These are phyloP conservation scores for Apocynum venetum DNA, from an alignment of 257 asterid genomes.

Conservation along the genomic window DNA sequence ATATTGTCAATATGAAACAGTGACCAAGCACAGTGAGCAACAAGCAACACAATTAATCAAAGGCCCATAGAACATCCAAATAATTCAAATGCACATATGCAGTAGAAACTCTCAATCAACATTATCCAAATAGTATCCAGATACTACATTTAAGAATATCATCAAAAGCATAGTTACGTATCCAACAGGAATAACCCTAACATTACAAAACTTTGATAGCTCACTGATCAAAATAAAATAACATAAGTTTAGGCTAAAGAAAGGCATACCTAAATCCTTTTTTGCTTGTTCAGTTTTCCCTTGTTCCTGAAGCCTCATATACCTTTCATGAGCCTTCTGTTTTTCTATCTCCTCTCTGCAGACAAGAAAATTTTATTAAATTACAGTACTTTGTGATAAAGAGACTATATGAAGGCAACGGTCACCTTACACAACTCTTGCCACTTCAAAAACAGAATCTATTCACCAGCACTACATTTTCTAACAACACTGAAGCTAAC, in stretches of 20 bases:
- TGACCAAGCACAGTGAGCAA: neutral
- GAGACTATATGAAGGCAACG: neutral
- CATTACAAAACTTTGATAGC: neutral
- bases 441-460: neutral
- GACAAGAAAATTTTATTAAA: conserved; percentile 8
- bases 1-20: neutral
- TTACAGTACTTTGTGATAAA: neutral
- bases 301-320: conserved; percentile 96
- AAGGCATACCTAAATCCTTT: conserved; percentile 78
- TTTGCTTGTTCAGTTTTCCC: conserved; percentile 93
- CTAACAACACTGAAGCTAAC: no score
- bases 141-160: neutral
- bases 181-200: neutral
- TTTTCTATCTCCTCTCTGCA: conserved; percentile 91
- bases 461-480: neutral
- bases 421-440: neutral
- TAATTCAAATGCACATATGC: neutral
- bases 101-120: neutral
- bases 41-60: neutral
- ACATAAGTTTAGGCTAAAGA: neutral
- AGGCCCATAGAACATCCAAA: neutral
- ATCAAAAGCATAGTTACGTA: neutral
- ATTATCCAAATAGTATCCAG: no score
- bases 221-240: neutral
- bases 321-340: conserved; percentile 89